Conservation (phyloP, 768 basidiomycete genomes). For the Russula earlei region DNA sequence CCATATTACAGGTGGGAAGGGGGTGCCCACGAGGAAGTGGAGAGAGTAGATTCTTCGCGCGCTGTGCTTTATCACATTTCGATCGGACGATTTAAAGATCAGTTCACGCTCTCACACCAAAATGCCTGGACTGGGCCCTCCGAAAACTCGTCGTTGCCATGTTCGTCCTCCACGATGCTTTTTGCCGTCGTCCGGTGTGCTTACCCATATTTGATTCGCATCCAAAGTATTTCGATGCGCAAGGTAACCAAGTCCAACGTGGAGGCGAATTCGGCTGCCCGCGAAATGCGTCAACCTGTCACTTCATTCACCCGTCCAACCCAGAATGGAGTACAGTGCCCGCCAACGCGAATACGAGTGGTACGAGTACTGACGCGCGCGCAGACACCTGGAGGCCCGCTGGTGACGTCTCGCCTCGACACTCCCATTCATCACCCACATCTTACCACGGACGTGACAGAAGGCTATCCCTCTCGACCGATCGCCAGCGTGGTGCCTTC, state of each 20-base stretch:
- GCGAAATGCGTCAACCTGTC: background rate
- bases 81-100: too few species aligned
- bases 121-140: background rate
- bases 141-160: slow-evolving; percentile 6
- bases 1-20: too few species aligned
- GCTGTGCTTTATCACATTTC: too few species aligned
- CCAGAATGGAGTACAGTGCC: slow-evolving; percentile 6
- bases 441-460: background rate
- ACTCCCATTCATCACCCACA: background rate
- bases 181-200: background rate
- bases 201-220: background rate
- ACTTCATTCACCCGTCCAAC: slow-evolving; percentile 18
- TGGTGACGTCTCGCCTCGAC: background rate
- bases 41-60: too few species aligned
- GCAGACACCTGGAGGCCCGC: background rate
- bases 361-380: background rate
- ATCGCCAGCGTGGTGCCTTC: background rate
- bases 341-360: background rate
- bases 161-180: slow-evolving; percentile 1
- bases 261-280: slow-evolving; percentile 10
- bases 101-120: too few species aligned
- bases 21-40: too few species aligned
- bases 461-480: background rate
- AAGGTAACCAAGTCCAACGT: background rate
- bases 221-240: slow-evolving; percentile 1